A percentile compares a stretch with the other conserved stretches of the same genome.
Conservation (phyloP, 1,284 basidiomycete genomes). For the Termitomyces sp. region DNA sequence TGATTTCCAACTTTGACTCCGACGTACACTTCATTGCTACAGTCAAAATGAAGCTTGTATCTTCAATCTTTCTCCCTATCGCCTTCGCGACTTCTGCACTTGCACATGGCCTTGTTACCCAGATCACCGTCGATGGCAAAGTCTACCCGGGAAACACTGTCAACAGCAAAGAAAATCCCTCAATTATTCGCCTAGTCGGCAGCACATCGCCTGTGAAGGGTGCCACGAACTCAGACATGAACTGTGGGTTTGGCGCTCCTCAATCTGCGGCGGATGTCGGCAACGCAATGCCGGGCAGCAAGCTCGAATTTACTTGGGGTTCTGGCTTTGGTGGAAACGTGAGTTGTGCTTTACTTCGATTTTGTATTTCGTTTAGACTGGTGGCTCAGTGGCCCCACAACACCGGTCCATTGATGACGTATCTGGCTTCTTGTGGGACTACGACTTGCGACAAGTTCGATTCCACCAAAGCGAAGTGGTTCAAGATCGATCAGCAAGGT, state of each 20-base stretch:
- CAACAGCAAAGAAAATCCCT: conserved; percentile 30
- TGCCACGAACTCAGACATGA: conserved; percentile 49
- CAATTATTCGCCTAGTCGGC: conserved; percentile 58
- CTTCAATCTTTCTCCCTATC: conserved; percentile 26
- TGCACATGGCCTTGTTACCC: conserved; percentile 56
- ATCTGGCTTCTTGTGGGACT: conserved; percentile 60
- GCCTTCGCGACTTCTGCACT: conserved; percentile 33
- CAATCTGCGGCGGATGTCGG: conserved; percentile 47
- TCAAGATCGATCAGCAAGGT: conserved; percentile 50
- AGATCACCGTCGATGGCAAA: conserved; percentile 51
- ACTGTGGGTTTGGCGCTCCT: conserved; percentile 59
- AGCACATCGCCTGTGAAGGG: conserved; percentile 59
- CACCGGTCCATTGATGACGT: conserved; percentile 66
- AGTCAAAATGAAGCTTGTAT: conserved; percentile 15
- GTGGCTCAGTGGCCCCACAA: conserved; percentile 62
- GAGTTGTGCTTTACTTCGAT: conserved; percentile 20
- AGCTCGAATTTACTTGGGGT: conserved; percentile 54
- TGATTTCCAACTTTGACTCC: background rate
- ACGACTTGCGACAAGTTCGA: conserved; percentile 58
- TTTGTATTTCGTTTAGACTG: conserved; percentile 3
- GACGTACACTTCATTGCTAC: background rate
- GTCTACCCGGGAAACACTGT: conserved; percentile 51
- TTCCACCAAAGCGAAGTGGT: conserved; percentile 55
- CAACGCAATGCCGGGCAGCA: conserved; percentile 59
- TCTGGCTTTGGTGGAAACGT: conserved; percentile 46